phyloP scores from a whole-genome alignment of 2,329 filamentous ascomycete species.

The Domatiomyces catenatus region DNA sequence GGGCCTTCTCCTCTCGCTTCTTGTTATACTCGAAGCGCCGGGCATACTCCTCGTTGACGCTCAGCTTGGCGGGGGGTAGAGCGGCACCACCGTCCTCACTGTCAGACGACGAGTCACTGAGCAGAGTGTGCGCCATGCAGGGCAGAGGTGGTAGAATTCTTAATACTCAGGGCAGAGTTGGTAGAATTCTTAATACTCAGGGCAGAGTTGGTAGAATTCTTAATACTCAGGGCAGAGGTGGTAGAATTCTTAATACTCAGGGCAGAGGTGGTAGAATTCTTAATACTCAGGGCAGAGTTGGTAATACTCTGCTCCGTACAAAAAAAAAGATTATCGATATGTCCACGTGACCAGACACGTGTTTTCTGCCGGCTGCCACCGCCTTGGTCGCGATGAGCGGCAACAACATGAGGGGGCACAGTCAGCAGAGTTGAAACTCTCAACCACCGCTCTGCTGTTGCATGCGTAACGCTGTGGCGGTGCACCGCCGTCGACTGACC shows the following conservation, averaged over 20 bases:
- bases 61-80: conserved; percentile 37
- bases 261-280: not conserved
- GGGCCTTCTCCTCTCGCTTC: conserved; percentile 73
- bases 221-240: not conserved
- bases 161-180: not conserved
- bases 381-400: not conserved
- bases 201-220: not conserved
- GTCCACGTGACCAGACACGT: not conserved
- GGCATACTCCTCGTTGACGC: conserved; percentile 83
- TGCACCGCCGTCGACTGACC: not conserved
- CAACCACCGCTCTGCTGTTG: too few species aligned
- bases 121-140: conserved; percentile 17
- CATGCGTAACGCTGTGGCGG: not conserved
- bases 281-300: not conserved
- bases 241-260: not conserved
- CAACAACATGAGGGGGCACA: too few species aligned
- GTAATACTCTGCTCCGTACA: not conserved
- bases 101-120: conserved; percentile 22
- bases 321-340: not conserved
- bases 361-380: not conserved
- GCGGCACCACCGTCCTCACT: conserved; percentile 27
- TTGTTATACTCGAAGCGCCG: conserved; percentile 91
- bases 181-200: not conserved
- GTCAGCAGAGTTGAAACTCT: too few species aligned
- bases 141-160: not conserved